Conservation (phyloP, 2,329 filamentous ascomycete genomes). For the Colletotrichum camelliae region DNA sequence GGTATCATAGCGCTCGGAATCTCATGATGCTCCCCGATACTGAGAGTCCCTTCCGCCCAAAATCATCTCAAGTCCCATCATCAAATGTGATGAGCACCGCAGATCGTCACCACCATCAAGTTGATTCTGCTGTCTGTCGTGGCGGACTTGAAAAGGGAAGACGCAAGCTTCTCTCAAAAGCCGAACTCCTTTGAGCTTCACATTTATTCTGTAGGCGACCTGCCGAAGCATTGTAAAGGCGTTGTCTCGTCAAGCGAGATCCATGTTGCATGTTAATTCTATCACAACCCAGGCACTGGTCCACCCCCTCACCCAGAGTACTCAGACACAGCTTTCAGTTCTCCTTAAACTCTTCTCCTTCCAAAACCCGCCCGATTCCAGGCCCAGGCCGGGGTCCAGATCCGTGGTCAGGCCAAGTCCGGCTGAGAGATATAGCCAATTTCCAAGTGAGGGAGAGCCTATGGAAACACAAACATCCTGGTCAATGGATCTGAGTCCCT, state of each 20-base stretch:
- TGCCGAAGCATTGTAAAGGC: too few species aligned
- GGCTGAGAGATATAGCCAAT: background rate
- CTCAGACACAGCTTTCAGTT: background rate
- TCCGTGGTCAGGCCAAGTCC: background rate
- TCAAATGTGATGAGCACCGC: background rate
- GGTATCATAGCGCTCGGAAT: background rate
- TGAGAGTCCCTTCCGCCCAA: background rate
- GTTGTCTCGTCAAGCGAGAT: too few species aligned
- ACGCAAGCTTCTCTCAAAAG: too few species aligned
- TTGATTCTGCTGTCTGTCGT: too few species aligned
- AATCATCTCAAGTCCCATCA: background rate
- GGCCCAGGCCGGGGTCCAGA: background rate
- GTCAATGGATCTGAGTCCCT: background rate
- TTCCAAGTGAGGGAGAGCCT: background rate
- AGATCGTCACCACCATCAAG: background rate
- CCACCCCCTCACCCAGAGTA: background rate
- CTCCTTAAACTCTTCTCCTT: background rate
- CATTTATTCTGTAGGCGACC: too few species aligned
- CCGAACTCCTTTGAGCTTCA: too few species aligned
- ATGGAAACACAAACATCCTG: background rate
- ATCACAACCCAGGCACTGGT: background rate
- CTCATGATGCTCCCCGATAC: background rate
- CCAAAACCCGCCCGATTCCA: background rate
- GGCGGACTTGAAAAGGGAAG: too few species aligned
- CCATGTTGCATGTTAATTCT: too few species aligned